These are phyloP conservation scores for Jackrogersella multiformis DNA, from an alignment of 495 filamentous ascomycete genomes.

Conservation along the genomic window DNA sequence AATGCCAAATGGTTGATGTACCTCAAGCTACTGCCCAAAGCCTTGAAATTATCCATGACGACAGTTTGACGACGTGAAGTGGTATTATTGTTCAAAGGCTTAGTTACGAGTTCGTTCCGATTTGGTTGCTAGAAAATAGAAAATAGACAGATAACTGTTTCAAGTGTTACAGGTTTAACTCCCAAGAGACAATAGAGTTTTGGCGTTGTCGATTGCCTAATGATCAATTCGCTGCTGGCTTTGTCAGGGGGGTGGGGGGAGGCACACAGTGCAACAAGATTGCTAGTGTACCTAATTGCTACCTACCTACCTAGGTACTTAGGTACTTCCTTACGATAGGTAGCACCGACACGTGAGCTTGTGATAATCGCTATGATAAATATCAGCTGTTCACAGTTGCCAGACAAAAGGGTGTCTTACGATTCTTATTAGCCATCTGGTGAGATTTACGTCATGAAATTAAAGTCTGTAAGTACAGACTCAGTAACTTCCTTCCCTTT, in stretches of 20 bases:
- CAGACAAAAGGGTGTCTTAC: not conserved
- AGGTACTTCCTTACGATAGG: not conserved
- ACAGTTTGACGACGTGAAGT: constrained; percentile 11
- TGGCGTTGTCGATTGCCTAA: constrained; percentile 26
- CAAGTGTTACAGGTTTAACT: constrained; percentile 16
- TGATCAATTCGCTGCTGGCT: constrained; percentile 18
- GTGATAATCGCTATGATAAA: constrained; percentile 1
- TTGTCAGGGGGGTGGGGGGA: constrained; percentile 24
- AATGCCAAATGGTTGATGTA: constrained; percentile 17
- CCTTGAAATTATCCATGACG: constrained; percentile 75
- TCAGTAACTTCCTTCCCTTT: no score
- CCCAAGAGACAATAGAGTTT: constrained; percentile 10
- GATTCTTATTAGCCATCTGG: no score
- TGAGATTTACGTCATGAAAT: no score
- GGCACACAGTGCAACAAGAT: constrained; percentile 1
- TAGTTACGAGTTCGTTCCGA: constrained; percentile 3
- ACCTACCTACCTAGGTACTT: not conserved
- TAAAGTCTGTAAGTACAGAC: no score
- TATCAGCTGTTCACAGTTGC: not conserved
- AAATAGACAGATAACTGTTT: constrained; percentile 15
- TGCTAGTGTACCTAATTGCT: constrained; percentile 1
- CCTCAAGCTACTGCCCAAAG: constrained; percentile 58
- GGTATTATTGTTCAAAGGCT: not conserved
- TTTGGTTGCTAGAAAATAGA: not conserved
- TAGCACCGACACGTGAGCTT: constrained; percentile 25